phyloP scores from a whole-genome alignment of 257 asterid genomes.

The Lavandula angustifolia region DNA sequence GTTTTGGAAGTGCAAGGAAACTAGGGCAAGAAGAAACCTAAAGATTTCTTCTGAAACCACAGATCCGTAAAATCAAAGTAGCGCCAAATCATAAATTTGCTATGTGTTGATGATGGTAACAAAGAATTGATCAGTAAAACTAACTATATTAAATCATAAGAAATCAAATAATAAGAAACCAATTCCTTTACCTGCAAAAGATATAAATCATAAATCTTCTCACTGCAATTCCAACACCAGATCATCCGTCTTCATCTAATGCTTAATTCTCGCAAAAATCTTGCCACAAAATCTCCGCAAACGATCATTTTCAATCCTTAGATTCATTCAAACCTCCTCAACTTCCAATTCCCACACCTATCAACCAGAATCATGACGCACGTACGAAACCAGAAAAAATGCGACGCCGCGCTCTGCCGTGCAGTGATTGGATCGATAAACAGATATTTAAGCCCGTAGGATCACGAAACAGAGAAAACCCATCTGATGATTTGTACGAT shows the following conservation, averaged over 20 bases:
- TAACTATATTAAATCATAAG: neutral
- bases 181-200: conserved; percentile 36
- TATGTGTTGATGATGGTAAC: conserved; percentile 19
- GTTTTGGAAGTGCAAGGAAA: conserved; percentile 5
- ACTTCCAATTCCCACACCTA: conserved; percentile 26
- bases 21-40: conserved; percentile 31
- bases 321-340: conserved; percentile 25
- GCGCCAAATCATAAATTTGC: conserved; percentile 29
- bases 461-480: conserved; percentile 22
- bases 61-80: conserved; percentile 37
- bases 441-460: conserved; percentile 28
- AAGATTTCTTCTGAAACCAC: conserved; percentile 34
- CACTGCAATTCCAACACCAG: conserved; percentile 18
- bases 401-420: conserved; percentile 33
- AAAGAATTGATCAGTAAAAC: conserved; percentile 19
- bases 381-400: conserved; percentile 23
- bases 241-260: conserved; percentile 33
- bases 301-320: conserved; percentile 22
- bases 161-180: neutral
- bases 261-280: conserved; percentile 32
- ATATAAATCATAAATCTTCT: conserved; percentile 21
- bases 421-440: conserved; percentile 38
- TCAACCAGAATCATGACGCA: conserved; percentile 28
- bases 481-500: conserved; percentile 23
- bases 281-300: conserved; percentile 15